phyloP scores from a whole-genome alignment of 441 rosid genomes.

The Melastoma candidum region DNA sequence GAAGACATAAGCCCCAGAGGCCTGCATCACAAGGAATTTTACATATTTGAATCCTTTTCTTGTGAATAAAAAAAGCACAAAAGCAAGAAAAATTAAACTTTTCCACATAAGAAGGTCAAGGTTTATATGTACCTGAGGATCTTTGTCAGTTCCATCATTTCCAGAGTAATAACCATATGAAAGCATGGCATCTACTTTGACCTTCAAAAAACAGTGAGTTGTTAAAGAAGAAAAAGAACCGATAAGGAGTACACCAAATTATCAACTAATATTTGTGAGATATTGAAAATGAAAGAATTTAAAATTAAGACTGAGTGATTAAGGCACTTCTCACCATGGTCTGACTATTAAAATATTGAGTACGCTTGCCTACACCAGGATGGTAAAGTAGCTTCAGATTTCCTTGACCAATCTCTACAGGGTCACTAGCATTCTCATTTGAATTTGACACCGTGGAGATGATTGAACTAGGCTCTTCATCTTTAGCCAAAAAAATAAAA shows the following conservation, averaged over 20 bases:
- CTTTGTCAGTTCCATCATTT: slow-evolving; percentile 68
- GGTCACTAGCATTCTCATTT: slow-evolving; percentile 32
- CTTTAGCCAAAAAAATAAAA: too few relatives aligned
- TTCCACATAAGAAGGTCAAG: too few relatives aligned
- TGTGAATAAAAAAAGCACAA: too few relatives aligned
- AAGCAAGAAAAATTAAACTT: too few relatives aligned
- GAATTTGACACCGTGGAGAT: slow-evolving; percentile 40
- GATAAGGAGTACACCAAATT: slow-evolving; percentile 8
- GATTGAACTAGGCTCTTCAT: slow-evolving; percentile 37
- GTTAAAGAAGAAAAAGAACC: slow-evolving; percentile 6
- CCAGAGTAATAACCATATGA: slow-evolving; percentile 65
- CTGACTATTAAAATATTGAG: slow-evolving; percentile 51
- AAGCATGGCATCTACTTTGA: slow-evolving; percentile 51
- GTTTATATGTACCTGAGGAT: slow-evolving; percentile 49
- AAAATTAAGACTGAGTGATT: too few relatives aligned
- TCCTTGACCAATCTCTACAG: slow-evolving; percentile 62
- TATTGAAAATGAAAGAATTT: slow-evolving; percentile 4
- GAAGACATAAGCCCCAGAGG: slow-evolving; percentile 82
- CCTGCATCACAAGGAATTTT: slow-evolving; percentile 23
- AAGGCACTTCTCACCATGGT: slow-evolving; percentile 35
- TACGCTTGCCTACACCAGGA: slow-evolving; percentile 27
- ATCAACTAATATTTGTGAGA: not conserved
- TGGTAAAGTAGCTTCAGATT: slow-evolving; percentile 64
- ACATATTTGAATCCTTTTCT: too few relatives aligned
- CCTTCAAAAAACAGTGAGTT: slow-evolving; percentile 30